phyloP scores from a whole-genome alignment of 192 early-diverging fungal species.

The Rhizophagus clarus region DNA sequence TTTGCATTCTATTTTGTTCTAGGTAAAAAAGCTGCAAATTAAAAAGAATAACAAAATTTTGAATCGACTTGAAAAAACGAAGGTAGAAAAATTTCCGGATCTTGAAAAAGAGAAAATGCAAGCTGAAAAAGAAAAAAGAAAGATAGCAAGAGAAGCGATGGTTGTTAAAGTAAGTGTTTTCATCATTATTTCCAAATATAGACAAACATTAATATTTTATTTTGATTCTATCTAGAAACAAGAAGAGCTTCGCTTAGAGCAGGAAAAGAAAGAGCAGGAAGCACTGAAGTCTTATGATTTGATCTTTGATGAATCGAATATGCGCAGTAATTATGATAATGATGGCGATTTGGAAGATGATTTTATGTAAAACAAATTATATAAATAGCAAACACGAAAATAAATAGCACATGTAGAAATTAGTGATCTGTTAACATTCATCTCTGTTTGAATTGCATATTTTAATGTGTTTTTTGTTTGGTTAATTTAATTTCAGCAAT shows the following conservation, averaged over 20 bases:
- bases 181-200: not conserved
- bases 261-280: constrained; percentile 43
- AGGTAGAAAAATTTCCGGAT: constrained; percentile 75
- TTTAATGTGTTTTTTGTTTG: too few relatives aligned
- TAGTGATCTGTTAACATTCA: too few relatives aligned
- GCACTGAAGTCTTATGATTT: constrained; percentile 52
- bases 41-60: constrained; percentile 80
- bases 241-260: constrained; percentile 40
- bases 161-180: constrained; percentile 37
- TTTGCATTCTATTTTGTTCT: constrained; percentile 16
- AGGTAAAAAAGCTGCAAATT: constrained; percentile 84
- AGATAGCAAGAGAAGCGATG: constrained; percentile 32
- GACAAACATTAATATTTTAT: not conserved
- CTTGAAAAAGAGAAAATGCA: constrained; percentile 72
- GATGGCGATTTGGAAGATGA: constrained; percentile 62
- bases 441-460: not conserved
- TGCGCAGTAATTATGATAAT: constrained; percentile 56
- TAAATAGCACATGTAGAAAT: too few relatives aligned
- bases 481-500: too few relatives aligned
- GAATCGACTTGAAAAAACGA: constrained; percentile 95
- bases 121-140: constrained; percentile 50
- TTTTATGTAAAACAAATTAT: constrained; percentile 54
- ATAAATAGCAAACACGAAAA: not conserved
- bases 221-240: constrained; percentile 37
- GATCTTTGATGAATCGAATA: constrained; percentile 53